Evolutionary conservation across 345 rosid species (phyloP).

Genomic region (Eucalyptus shirleyi): DNA sequence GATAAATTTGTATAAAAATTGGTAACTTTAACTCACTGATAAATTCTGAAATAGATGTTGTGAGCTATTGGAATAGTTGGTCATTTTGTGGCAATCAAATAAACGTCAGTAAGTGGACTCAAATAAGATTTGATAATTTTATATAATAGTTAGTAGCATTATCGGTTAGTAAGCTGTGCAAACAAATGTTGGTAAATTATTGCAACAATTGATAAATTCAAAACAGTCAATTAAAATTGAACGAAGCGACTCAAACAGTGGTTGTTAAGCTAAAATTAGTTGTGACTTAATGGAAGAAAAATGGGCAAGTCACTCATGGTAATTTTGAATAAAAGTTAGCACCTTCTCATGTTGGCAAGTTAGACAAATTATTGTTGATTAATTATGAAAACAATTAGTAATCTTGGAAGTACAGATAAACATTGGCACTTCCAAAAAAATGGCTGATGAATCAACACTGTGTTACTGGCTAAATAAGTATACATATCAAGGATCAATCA

Average conservation of each 20-base stretch:
- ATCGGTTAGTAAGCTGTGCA: background rate
- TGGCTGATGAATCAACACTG: no score
- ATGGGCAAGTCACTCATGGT: background rate
- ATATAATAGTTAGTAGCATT: background rate
- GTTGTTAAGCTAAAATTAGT: background rate
- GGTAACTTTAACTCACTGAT: background rate
- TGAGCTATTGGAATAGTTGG: background rate
- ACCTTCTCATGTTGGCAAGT: background rate
- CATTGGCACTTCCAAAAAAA: background rate
- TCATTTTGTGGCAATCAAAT: background rate
- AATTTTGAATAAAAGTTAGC: background rate
- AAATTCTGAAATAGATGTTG: background rate
- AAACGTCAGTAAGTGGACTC: no score
- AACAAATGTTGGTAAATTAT: background rate
- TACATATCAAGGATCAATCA: no score
- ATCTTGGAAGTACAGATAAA: background rate
- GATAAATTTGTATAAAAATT: no score
- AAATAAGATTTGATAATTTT: background rate
- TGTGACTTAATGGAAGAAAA: background rate
- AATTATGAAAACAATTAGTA: background rate
- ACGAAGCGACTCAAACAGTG: background rate
- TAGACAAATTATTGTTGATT: background rate
- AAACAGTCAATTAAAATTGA: no score
- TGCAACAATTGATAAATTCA: background rate
- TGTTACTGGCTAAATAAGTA: no score